These are phyloP conservation scores for Monilinia fructicola DNA, from an alignment of 2,329 filamentous ascomycete genomes.

Conservation along the genomic window DNA sequence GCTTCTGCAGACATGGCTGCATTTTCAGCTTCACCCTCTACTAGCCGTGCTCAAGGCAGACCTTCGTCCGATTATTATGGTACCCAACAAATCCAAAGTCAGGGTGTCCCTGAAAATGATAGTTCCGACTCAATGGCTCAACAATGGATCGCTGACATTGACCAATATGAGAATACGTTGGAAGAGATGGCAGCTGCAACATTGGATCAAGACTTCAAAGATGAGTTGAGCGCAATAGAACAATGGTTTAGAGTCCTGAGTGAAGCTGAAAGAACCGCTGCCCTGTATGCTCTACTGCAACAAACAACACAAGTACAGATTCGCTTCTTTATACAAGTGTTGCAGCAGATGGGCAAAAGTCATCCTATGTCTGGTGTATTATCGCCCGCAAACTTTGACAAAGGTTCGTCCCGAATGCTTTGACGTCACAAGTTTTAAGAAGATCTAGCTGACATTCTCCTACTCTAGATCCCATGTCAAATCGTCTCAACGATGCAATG, in stretches of 20 bases:
- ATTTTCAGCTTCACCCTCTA: conserved; percentile 66
- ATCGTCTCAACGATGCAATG: conserved; percentile 94
- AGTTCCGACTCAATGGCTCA: conserved; percentile 90
- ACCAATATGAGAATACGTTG: conserved; percentile 97
- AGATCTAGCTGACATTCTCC: conserved; percentile 23
- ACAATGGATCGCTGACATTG: conserved; percentile 98
- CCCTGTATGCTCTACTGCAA: conserved; percentile 90
- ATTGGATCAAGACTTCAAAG: conserved; percentile 99
- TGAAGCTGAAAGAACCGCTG: conserved; percentile 93
- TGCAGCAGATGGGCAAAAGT: conserved; percentile 98
- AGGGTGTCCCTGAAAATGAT: conserved; percentile 70
- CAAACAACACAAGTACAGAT: conserved; percentile 99
- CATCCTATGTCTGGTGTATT: conserved; percentile 95
- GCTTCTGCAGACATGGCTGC: conserved; percentile 95
- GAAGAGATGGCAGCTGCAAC: conserved; percentile 99
- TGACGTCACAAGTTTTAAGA: background rate
- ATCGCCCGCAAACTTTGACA: conserved; percentile 94
- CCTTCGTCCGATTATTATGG: conserved; percentile 95
- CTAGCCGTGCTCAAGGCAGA: conserved; percentile 69
- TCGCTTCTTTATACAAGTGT: conserved; percentile 96
- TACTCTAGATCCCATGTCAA: conserved; percentile 90
- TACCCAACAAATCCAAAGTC: conserved; percentile 64
- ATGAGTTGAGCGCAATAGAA: conserved; percentile 97
- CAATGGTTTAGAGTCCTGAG: conserved; percentile 99
- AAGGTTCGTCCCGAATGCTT: conserved; percentile 59